Evolutionary conservation across 768 basidiomycete species (phyloP).

Genomic region (Chiua virens): DNA sequence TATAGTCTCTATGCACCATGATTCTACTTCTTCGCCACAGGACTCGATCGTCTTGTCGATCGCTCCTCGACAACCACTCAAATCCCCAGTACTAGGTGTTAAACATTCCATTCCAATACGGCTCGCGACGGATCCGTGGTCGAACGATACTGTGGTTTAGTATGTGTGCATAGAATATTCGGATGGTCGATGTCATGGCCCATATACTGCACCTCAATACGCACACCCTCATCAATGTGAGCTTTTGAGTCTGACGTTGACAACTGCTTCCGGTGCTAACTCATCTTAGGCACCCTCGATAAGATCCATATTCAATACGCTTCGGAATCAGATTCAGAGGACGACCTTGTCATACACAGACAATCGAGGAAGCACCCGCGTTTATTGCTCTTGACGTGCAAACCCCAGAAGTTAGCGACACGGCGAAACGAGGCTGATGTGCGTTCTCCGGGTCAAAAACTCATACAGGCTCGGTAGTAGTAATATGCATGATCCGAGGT

Average conservation of each 20-base stretch:
- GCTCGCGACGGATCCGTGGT: conserved; percentile 59
- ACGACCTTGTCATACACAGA: too few relatives aligned
- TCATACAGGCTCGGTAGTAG: too few relatives aligned
- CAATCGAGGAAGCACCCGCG: too few relatives aligned
- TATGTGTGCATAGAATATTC: not conserved
- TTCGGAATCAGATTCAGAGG: too few relatives aligned
- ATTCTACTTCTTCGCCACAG: conserved; percentile 29
- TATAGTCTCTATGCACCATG: not conserved
- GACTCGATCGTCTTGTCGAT: conserved; percentile 57
- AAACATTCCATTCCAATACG: conserved; percentile 53
- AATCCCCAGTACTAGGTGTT: conserved; percentile 33
- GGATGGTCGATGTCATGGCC: not conserved
- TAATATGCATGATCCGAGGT: too few relatives aligned
- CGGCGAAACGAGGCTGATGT: too few relatives aligned
- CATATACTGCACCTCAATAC: not conserved
- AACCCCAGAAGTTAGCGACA: too few relatives aligned
- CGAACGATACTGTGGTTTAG: conserved; percentile 10
- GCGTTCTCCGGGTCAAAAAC: too few relatives aligned
- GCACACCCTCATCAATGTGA: not conserved
- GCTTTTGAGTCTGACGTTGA: not conserved
- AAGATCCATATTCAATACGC: too few relatives aligned
- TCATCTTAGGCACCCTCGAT: not conserved
- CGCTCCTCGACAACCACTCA: conserved; percentile 40
- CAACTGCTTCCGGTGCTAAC: not conserved
- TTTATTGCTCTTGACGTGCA: too few relatives aligned